Evolutionary conservation across 2,329 filamentous ascomycete genomes (phyloP).

Genomic region (Ampelomyces quisqualis): DNA sequence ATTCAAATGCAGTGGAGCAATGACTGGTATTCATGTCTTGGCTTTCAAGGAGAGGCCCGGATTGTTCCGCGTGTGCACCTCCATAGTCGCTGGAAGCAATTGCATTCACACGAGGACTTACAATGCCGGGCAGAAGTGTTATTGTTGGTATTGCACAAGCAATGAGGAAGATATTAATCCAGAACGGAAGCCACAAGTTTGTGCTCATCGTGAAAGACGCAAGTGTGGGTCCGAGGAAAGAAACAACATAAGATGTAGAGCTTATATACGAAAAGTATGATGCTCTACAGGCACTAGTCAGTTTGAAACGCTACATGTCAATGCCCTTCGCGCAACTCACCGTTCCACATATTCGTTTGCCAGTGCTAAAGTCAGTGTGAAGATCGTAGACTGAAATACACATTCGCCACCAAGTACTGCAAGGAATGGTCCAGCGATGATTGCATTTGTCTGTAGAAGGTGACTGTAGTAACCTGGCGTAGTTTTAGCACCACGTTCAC

Average conservation of each 20-base stretch:
- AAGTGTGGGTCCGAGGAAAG: slow-evolving; percentile 39
- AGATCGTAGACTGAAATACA: slow-evolving; percentile 40
- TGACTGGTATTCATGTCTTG: slow-evolving; percentile 8
- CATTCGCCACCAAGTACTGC: slow-evolving; percentile 40
- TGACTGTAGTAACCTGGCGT: slow-evolving; percentile 26
- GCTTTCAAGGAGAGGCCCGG: slow-evolving; percentile 25
- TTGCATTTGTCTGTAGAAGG: slow-evolving; percentile 32
- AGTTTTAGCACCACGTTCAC: slow-evolving; percentile 1
- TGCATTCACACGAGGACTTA: neutral
- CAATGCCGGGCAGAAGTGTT: slow-evolving; percentile 18
- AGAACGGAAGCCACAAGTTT: slow-evolving; percentile 42
- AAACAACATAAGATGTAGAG: slow-evolving; percentile 38
- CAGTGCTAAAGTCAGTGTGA: slow-evolving; percentile 37
- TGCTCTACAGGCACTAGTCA: slow-evolving; percentile 22
- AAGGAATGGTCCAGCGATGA: slow-evolving; percentile 35
- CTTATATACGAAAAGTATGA: slow-evolving; percentile 42
- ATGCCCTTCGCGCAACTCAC: slow-evolving; percentile 18
- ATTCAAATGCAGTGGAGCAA: slow-evolving; percentile 31
- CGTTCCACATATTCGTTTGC: slow-evolving; percentile 36
- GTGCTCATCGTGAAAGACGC: slow-evolving; percentile 39
- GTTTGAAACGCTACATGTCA: neutral
- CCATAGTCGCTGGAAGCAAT: neutral
- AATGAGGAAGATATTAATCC: slow-evolving; percentile 34
- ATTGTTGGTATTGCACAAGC: slow-evolving; percentile 30
- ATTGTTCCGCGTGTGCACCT: slow-evolving; percentile 15